These are phyloP conservation scores for Oryza punctata DNA, from an alignment of 176 grass and related monocot genomes.

Conservation along the genomic window DNA sequence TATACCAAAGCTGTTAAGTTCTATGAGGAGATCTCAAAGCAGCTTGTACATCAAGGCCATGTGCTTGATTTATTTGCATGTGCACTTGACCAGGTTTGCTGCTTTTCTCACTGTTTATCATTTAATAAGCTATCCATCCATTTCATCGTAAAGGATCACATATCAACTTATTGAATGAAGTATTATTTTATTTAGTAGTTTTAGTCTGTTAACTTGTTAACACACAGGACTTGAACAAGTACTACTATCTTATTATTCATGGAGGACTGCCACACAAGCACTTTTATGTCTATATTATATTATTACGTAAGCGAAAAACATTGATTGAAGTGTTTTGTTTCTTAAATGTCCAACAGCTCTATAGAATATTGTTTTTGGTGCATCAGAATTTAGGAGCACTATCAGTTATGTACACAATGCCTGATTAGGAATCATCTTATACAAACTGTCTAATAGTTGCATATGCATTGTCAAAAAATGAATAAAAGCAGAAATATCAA, in stretches of 20 bases:
- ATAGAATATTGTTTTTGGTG: neutral
- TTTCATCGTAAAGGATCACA: neutral
- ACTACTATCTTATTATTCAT: conserved; percentile 16
- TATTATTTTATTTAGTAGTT: conserved; percentile 14
- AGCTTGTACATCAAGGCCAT: conserved; percentile 98
- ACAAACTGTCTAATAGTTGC: neutral
- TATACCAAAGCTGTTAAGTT: conserved; percentile 89
- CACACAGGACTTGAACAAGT: conserved; percentile 10
- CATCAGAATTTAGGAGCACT: conserved; percentile 15
- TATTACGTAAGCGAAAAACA: conserved; percentile 3
- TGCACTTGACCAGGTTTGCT: conserved; percentile 82
- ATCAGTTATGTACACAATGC: conserved; percentile 16
- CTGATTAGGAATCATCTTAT: conserved; percentile 1
- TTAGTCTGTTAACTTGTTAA: neutral
- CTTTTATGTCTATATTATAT: neutral
- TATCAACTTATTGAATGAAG: conserved; percentile 18
- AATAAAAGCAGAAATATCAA: neutral
- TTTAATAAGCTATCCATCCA: conserved; percentile 4
- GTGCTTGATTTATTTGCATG: conserved; percentile 95
- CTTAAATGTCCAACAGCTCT: neutral
- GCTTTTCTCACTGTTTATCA: neutral
- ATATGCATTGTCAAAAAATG: neutral
- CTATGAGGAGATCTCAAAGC: conserved; percentile 75
- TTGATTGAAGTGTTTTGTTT: neutral
- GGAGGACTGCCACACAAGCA: neutral